phyloP scores from a whole-genome alignment of 768 basidiomycete genomes.

The Hygrocybe punicea region DNA sequence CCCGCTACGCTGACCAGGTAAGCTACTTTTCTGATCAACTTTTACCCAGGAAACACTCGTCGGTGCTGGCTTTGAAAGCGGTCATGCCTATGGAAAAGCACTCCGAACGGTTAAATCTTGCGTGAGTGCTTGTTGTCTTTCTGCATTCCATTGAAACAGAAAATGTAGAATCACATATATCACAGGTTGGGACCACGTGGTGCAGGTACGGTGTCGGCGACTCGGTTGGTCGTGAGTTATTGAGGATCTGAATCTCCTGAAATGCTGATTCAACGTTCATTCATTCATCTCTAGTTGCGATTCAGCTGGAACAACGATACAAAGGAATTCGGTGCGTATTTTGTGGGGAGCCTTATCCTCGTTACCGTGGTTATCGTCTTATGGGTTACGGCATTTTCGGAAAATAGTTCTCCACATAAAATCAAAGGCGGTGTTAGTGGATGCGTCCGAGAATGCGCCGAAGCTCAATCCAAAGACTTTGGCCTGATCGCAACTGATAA shows the following conservation, averaged over 20 bases:
- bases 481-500: constrained; percentile 75
- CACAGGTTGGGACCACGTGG: constrained; percentile 26
- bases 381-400: not conserved
- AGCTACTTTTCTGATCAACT: not conserved
- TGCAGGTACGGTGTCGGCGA: constrained; percentile 73
- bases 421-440: constrained; percentile 75
- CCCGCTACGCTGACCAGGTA: not conserved
- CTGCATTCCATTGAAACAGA: not conserved
- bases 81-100: constrained; percentile 69
- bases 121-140: constrained; percentile 57
- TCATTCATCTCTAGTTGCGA: constrained; percentile 39
- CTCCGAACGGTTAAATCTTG: constrained; percentile 76
- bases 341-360: not conserved
- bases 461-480: constrained; percentile 73
- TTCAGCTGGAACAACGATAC: constrained; percentile 69
- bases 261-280: not conserved
- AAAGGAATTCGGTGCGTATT: constrained; percentile 46
- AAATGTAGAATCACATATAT: not conserved
- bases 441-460: constrained; percentile 73
- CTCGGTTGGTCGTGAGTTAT: constrained; percentile 49
- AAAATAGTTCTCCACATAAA: constrained; percentile 56
- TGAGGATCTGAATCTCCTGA: not conserved
- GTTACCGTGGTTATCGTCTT: not conserved
- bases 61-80: constrained; percentile 67
- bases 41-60: constrained; percentile 53